Conservation (phyloP, 208 protist genomes). For the Porcisia deanei region DNA sequence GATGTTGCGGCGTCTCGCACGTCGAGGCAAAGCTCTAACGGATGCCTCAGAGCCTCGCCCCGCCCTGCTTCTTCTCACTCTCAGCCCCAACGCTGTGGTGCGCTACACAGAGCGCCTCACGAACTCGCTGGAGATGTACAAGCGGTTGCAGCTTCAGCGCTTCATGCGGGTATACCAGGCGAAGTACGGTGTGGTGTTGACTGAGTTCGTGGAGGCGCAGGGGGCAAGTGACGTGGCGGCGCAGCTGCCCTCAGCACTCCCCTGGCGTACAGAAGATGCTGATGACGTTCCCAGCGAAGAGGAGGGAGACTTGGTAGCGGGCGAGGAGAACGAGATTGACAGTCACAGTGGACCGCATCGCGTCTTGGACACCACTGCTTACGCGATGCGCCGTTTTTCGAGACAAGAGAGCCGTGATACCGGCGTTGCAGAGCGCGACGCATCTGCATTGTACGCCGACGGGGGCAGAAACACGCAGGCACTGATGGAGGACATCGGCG, state of each 20-base stretch:
- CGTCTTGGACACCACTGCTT: neutral
- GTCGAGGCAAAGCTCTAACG: neutral
- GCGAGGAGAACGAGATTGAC: neutral
- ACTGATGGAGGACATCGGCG: constrained; percentile 2
- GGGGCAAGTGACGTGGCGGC: neutral
- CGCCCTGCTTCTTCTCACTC: constrained; percentile 50
- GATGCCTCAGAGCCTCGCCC: neutral
- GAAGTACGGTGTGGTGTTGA: constrained; percentile 42
- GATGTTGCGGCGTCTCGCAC: constrained; percentile 13
- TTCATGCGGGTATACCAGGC: constrained; percentile 63
- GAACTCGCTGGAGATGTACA: constrained; percentile 52
- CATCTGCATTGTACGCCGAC: constrained; percentile 4
- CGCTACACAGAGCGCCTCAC: constrained; percentile 61
- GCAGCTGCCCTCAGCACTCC: constrained; percentile 5
- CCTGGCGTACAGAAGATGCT: neutral
- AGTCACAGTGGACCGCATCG: neutral
- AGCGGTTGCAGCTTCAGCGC: constrained; percentile 53
- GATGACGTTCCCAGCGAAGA: constrained; percentile 19
- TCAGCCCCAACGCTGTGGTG: constrained; percentile 37
- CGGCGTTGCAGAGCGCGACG: neutral
- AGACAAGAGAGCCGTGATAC: neutral
- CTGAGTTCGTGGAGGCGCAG: constrained; percentile 3
- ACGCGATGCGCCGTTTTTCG: neutral
- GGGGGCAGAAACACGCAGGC: neutral
- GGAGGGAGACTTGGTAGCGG: neutral